These are phyloP conservation scores for Gracilaria domingensis DNA, from an alignment of 23 red algal genomes.

Conservation along the genomic window DNA sequence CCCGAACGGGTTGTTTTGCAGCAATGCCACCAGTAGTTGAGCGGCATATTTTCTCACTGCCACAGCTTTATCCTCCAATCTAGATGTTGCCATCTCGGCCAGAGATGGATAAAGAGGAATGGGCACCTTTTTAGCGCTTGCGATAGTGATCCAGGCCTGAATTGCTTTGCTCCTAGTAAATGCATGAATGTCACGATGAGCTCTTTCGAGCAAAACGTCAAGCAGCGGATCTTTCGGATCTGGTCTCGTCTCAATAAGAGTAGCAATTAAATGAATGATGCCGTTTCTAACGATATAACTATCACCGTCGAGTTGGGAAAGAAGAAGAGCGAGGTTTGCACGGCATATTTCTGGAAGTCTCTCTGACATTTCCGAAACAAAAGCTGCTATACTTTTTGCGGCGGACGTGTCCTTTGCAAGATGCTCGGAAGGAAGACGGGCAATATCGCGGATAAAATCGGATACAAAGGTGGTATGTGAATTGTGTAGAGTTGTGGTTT, in stretches of 20 bases:
- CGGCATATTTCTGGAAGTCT: conserved; percentile 29
- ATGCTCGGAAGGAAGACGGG: conserved; percentile 60
- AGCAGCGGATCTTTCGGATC: conserved; percentile 68
- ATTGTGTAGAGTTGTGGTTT: background rate
- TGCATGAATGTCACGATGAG: conserved; percentile 78
- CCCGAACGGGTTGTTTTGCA: conserved; percentile 82
- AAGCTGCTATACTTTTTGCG: conserved; percentile 61
- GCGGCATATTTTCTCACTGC: conserved; percentile 79
- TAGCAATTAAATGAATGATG: conserved; percentile 76
- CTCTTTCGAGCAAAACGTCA: conserved; percentile 70
- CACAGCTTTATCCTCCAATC: conserved; percentile 75
- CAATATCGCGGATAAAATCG: conserved; percentile 75
- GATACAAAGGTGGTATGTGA: conserved; percentile 43
- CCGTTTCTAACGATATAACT: conserved; percentile 83
- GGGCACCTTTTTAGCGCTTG: conserved; percentile 55
- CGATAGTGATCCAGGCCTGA: conserved; percentile 74
- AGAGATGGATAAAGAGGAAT: conserved; percentile 54
- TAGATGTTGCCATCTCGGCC: conserved; percentile 52
- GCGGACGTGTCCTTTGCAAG: conserved; percentile 56
- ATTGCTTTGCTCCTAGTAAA: conserved; percentile 83
- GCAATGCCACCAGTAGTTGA: conserved; percentile 55
- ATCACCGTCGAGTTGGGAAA: conserved; percentile 80
- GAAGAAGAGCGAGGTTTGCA: conserved; percentile 55
- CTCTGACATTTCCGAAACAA: conserved; percentile 70
- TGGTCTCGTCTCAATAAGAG: conserved; percentile 45